Evolutionary conservation across 805 yeast genomes (phyloP).

Genomic region (Maudiozyma barnettii): DNA sequence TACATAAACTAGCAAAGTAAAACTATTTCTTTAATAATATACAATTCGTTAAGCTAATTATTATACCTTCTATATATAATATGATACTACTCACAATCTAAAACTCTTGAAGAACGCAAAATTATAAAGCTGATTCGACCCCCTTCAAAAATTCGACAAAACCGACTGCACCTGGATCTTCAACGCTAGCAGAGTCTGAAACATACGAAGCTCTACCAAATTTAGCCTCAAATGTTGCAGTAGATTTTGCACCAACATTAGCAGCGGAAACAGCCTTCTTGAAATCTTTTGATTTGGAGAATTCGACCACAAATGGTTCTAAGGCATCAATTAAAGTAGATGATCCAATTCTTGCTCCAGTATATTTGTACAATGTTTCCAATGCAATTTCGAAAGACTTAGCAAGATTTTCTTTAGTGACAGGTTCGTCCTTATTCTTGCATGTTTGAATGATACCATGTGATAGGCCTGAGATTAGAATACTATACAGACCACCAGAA

Average conservation of each 20-base stretch:
- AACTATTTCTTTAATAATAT: too few relatives aligned
- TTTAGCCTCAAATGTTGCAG: slow-evolving; percentile 67
- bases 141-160: slow-evolving; percentile 46
- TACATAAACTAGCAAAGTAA: too few relatives aligned
- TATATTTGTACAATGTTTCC: slow-evolving; percentile 69
- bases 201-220: slow-evolving; percentile 95
- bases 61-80: too few relatives aligned
- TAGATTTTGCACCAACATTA: slow-evolving; percentile 61
- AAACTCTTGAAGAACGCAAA: too few relatives aligned
- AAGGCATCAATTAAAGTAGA: slow-evolving; percentile 83
- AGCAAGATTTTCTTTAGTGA: slow-evolving; percentile 33
- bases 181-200: slow-evolving; percentile 56
- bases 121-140: slow-evolving; percentile 19
- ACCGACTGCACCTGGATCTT: slow-evolving; percentile 95
- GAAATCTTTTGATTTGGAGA: slow-evolving; percentile 43
- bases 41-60: too few relatives aligned
- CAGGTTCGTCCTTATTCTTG: slow-evolving; percentile 19
- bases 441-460: slow-evolving; percentile 33
- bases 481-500: slow-evolving; percentile 87
- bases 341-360: slow-evolving; percentile 83
- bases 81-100: too few relatives aligned
- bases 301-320: slow-evolving; percentile 71
- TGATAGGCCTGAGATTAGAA: slow-evolving; percentile 70
- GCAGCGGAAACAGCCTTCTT: slow-evolving; percentile 60
- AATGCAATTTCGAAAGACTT: slow-evolving; percentile 49